phyloP scores from a whole-genome alignment of 2,329 filamentous ascomycete genomes.

The Aureobasidium leucospermi region DNA sequence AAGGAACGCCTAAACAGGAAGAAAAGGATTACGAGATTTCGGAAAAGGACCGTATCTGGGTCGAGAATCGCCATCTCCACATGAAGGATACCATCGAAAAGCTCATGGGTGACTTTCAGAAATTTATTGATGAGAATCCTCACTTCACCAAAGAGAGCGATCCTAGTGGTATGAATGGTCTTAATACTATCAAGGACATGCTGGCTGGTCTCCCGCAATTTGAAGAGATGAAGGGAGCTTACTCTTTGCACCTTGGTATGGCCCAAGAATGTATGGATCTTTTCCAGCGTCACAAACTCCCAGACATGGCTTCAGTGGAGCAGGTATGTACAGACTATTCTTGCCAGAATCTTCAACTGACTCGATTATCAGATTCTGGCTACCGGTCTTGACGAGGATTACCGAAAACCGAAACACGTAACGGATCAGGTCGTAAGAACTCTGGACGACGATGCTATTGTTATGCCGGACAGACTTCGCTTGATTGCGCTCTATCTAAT shows the following conservation, averaged over 20 bases:
- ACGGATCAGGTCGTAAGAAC: conserved; percentile 78
- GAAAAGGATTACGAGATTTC: conserved; percentile 86
- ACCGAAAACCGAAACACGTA: conserved; percentile 81
- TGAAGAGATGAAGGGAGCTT: conserved; percentile 89
- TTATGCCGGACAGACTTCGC: conserved; percentile 67
- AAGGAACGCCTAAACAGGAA: conserved; percentile 61
- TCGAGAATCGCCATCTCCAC: conserved; percentile 86
- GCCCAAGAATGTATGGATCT: conserved; percentile 94
- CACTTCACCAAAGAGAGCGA: conserved; percentile 76
- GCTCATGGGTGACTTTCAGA: conserved; percentile 84
- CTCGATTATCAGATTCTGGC: conserved; percentile 56
- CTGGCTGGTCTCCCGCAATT: conserved; percentile 89
- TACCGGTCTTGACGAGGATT: conserved; percentile 88
- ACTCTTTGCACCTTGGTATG: conserved; percentile 92
- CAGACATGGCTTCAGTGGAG: conserved; percentile 80
- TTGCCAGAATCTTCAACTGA: background rate
- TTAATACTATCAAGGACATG: conserved; percentile 96
- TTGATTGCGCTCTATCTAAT: conserved; percentile 80
- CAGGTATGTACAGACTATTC: conserved; percentile 45
- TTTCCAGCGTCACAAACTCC: conserved; percentile 76
- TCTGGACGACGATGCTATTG: conserved; percentile 75
- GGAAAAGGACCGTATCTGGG: conserved; percentile 91
- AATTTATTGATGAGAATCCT: conserved; percentile 83
- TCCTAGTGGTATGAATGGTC: conserved; percentile 46
- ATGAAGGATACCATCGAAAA: conserved; percentile 98